A percentile compares a stretch with the other conserved stretches of the same genome.
Evolutionary conservation across 2,329 filamentous ascomycete species (phyloP).

Genomic region (Fusarium dlaminii): DNA sequence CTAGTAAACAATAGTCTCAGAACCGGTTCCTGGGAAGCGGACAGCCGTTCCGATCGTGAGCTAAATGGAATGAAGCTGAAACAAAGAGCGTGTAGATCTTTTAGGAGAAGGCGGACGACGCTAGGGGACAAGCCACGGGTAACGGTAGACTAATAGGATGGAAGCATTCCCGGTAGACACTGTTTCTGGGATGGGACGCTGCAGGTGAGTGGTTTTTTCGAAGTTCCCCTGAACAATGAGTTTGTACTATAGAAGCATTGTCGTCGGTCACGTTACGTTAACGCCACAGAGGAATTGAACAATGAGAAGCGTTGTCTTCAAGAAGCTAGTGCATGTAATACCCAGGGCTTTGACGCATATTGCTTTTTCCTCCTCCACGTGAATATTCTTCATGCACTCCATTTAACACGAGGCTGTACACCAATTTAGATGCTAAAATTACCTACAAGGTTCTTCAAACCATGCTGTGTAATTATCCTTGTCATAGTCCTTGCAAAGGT

Average conservation of each 20-base stretch:
- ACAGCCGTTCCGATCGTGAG: neutral
- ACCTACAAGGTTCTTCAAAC: neutral
- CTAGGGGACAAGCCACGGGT: neutral
- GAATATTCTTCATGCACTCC: neutral
- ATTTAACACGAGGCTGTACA: neutral
- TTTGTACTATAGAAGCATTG: neutral
- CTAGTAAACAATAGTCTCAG: neutral
- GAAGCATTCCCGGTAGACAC: neutral
- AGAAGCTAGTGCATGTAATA: neutral
- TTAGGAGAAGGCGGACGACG: neutral
- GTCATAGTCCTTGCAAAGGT: neutral
- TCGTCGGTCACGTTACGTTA: neutral
- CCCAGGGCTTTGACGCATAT: neutral
- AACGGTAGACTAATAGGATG: neutral
- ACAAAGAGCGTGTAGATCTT: neutral
- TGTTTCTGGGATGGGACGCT: neutral
- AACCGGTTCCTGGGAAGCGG: neutral
- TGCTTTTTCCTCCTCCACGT: neutral
- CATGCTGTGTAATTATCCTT: neutral
- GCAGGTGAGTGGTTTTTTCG: neutral
- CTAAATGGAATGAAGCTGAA: neutral
- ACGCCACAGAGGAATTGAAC: neutral
- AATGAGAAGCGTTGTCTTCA: neutral
- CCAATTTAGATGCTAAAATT: neutral
- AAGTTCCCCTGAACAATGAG: conserved; percentile 1